Evolutionary conservation across 1,284 basidiomycete species (phyloP), one percentile per base, ranked within the genome.

Genomic region (Heterobasidion irregulare): DNA sequence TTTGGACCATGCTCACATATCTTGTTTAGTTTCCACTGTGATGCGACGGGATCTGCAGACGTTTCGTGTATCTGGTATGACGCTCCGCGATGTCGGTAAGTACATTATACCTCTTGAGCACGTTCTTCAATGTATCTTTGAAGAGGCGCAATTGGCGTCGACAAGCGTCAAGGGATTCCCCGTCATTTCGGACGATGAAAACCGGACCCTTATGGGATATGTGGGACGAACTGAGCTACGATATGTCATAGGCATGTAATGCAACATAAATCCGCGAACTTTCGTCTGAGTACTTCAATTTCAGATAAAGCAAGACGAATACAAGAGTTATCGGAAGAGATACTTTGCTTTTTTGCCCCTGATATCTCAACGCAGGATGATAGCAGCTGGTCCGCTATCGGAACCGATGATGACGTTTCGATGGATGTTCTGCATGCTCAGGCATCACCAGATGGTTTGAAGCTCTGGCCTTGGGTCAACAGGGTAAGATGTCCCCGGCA

Each of bases 121-220:
- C 36, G 58, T 13, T 59, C 5, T 41, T 54, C n/a, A 46, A 38
- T 13, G 26, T 10, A 48, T 6, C 36, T 10, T 16, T 41, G 18
- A 64, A 92, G 92, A 92, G 71, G 74, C 76, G 8, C 75, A 86
- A 32, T 74, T 96, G 15, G 77, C 81, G 46, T 77, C 77, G 48
- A 89, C 86, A 0, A 75, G 80, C 53, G 92, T 92, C 60, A 92
- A 95, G 66, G 95, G 96, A 0, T 98, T 96, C 70, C 97, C 97
- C 0, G 83, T 99, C 41, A 82, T 98, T 15, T 77, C 79, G 4
- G 72, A 75, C 1, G 79, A 82, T 62, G 75, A 72, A 35, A 77
- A 76, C 15, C 67, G 75, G 47, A 86, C 81, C 8, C 77, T 98
- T 18, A 69, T 89, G 8, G 97, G 97, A 2, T 96, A 97, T 69